Evolutionary conservation across 169 alveolate species (phyloP), one percentile per base, ranked within the genome.

Genomic region (Plasmodium malariae): DNA sequence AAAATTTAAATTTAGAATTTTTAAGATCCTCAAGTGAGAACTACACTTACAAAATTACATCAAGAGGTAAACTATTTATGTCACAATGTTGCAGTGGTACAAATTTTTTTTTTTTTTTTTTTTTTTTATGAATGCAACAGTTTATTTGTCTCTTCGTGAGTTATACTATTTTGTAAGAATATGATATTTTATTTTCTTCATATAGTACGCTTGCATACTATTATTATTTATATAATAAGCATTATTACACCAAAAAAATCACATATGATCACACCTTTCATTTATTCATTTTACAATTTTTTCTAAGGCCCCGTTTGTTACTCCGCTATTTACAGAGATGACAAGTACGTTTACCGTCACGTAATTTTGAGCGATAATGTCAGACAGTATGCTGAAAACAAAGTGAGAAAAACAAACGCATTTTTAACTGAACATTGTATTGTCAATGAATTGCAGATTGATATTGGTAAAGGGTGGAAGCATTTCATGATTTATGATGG

Each of bases 391-490:
- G 97, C 97, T 14, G 95, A 95, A 54, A 92, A 94, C 32, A 76
- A 94, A 2, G 94, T 95, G 17, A 91, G 94, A 34, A 87, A 92
- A 60, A 94, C 96, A 48, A 87, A 93, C 19, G 91, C 93, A 48
- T 91, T 95, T 30, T 85, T 95, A 24, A 93, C 97, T 26, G 97
- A 95, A 63, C 93, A 94, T 19, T 95, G 94, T 68, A 94, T 95
- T 55, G 92, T 95, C 0, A 95, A 94, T 55, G 95, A 93, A 17
- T 87, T 95, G 28, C 95, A 95, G 21, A 95, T 95, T 24, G 97
- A 92, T 28, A 74, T 95, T 28, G 94, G 96, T 0, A 96, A 95
- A 37, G 97, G 97, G 30, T 95, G 97, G 97, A 95, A 94, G 73
- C 97, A 95, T 88, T 95, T 95, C 63, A 95, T 95, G 97, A 89